phyloP scores from a whole-genome alignment of 2,329 filamentous ascomycete species.

The Polychaeton citri region DNA sequence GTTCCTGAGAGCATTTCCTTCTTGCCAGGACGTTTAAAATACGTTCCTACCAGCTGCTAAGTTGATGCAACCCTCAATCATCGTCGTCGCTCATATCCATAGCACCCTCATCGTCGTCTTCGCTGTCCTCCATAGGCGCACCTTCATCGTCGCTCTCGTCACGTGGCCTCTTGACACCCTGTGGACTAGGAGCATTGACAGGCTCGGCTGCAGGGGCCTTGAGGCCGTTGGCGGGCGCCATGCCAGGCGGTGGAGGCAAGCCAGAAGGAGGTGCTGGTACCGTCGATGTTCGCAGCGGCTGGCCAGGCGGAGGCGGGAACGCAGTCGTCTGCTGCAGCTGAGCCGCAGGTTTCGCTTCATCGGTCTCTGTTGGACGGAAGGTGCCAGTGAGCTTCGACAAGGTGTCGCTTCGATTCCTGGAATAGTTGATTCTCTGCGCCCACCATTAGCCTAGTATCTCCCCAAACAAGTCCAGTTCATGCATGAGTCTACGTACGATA shows the following conservation, averaged over 20 bases:
- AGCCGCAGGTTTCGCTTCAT: conserved; percentile 7
- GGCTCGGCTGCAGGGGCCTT: conserved; percentile 26
- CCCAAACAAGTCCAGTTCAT: background rate
- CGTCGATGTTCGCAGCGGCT: conserved; percentile 12
- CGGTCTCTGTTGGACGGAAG: conserved; percentile 52
- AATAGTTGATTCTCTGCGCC: conserved; percentile 73
- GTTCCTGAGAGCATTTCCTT: too few species aligned
- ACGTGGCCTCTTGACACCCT: conserved; percentile 42
- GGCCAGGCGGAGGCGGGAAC: conserved; percentile 10
- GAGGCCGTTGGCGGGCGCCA: conserved; percentile 16
- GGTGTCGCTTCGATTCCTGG: conserved; percentile 75
- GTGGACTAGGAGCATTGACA: conserved; percentile 37
- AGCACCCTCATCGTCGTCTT: conserved; percentile 36
- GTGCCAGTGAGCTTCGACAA: conserved; percentile 87
- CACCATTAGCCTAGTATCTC: conserved; percentile 6
- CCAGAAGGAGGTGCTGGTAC: conserved; percentile 57
- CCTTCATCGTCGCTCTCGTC: conserved; percentile 29
- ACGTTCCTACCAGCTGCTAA: too few species aligned
- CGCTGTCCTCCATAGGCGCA: conserved; percentile 26
- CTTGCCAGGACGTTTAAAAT: too few species aligned
- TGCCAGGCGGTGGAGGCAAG: conserved; percentile 49
- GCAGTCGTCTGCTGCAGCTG: conserved; percentile 4
- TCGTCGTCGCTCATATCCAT: conserved; percentile 67
- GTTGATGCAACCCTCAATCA: too few species aligned
- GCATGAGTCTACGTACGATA: conserved; percentile 49